These are phyloP conservation scores for Fusarium hostae DNA, from an alignment of 2,329 filamentous ascomycete genomes.

Conservation along the genomic window DNA sequence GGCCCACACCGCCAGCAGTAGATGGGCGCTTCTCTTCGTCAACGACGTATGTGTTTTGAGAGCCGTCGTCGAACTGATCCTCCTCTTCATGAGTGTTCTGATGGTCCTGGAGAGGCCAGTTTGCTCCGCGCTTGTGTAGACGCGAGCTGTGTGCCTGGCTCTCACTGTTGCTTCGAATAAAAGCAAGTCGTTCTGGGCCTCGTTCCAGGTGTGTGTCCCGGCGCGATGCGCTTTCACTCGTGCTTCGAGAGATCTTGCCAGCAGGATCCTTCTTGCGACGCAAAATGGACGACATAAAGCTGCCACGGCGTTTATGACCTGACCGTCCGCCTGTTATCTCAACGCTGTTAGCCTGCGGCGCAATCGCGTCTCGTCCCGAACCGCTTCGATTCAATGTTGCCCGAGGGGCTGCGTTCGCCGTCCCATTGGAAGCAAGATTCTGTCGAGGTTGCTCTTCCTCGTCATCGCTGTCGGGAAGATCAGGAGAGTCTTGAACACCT, in stretches of 20 bases:
- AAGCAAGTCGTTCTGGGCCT: conserved; percentile 62
- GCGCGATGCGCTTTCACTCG: conserved; percentile 67
- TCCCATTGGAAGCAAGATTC: conserved; percentile 1
- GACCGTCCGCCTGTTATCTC: conserved; percentile 41
- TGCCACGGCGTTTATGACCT: conserved; percentile 55
- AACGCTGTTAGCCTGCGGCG: conserved; percentile 32
- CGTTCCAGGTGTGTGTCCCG: conserved; percentile 72
- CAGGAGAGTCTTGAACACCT: conserved; percentile 63
- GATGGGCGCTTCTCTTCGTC: conserved; percentile 48
- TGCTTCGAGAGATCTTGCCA: conserved; percentile 65
- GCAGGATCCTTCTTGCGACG: conserved; percentile 67
- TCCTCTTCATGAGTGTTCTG: conserved; percentile 48
- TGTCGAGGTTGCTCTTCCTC: conserved; percentile 48
- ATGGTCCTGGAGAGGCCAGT: conserved; percentile 51
- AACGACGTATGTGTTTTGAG: conserved; percentile 41
- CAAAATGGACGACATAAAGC: conserved; percentile 69
- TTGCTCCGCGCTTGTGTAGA: conserved; percentile 45
- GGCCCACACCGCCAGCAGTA: conserved; percentile 48
- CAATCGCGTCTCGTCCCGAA: conserved; percentile 54
- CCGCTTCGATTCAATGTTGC: conserved; percentile 53
- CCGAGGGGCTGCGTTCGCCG: conserved; percentile 32
- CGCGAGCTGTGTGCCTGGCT: conserved; percentile 35
- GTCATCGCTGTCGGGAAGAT: conserved; percentile 70
- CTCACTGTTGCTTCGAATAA: conserved; percentile 54
- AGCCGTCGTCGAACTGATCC: conserved; percentile 40